These are phyloP conservation scores for Azolla pinnata DNA, from an alignment of 75 land plant genomes.

Conservation along the genomic window DNA sequence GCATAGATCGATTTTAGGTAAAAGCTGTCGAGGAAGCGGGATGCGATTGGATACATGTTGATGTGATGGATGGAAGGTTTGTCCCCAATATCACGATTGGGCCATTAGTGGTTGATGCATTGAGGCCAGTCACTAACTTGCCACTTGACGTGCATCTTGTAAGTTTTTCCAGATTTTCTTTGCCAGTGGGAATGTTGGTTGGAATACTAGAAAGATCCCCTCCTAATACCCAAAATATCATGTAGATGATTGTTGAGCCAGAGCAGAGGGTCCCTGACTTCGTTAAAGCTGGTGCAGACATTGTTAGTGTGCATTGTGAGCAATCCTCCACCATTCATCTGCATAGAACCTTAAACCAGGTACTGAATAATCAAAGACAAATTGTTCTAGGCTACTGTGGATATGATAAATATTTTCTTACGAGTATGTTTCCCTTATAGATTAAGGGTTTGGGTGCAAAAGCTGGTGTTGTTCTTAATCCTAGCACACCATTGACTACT, in stretches of 20 bases:
- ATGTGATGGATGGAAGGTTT: slow-evolving; percentile 98
- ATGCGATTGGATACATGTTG: slow-evolving; percentile 99
- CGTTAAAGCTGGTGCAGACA: slow-evolving; percentile 94
- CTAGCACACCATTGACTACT: slow-evolving; percentile 67
- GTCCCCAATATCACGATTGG: slow-evolving; percentile 98
- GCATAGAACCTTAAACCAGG: slow-evolving; percentile 84
- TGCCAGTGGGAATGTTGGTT: no score
- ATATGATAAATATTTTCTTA: no score
- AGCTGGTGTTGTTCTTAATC: slow-evolving; percentile 93
- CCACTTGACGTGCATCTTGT: slow-evolving; percentile 98
- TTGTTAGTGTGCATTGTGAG: slow-evolving; percentile 87
- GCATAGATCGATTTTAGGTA: no score
- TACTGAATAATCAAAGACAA: no score
- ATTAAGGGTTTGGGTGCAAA: slow-evolving; percentile 80
- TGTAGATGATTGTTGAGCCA: slow-evolving; percentile 95
- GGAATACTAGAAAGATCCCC: no score
- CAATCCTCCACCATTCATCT: slow-evolving; percentile 87
- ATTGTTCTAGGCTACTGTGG: no score
- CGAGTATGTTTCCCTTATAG: no score
- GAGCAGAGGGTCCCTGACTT: slow-evolving; percentile 90
- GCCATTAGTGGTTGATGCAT: slow-evolving; percentile 85
- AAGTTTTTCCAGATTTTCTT: no score
- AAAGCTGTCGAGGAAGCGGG: slow-evolving; percentile 93
- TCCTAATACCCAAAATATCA: no score
- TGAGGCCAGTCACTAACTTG: slow-evolving; percentile 87